Percentiles rank a stretch among this genome's conserved stretches.
These are phyloP conservation scores for Fomitiporia mediterranea DNA, from an alignment of 1,284 basidiomycete species.

Conservation along the genomic window DNA sequence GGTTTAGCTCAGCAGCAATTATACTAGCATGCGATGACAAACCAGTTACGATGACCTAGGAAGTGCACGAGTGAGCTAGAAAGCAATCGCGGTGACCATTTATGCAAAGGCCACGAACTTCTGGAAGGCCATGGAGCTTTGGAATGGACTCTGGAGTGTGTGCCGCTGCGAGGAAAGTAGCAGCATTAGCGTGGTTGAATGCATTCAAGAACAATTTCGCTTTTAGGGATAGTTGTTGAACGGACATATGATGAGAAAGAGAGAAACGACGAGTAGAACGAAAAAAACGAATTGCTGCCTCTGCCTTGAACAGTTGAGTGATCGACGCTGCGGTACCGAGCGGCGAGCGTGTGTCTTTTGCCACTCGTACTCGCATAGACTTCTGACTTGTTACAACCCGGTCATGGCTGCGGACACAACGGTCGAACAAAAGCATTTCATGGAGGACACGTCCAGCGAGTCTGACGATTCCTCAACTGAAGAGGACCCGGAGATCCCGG, in stretches of 20 bases:
- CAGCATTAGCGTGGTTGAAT: slow-evolving; percentile 29
- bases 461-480: slow-evolving; percentile 77
- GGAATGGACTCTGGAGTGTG: slow-evolving; percentile 38
- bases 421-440: slow-evolving; percentile 10
- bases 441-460: slow-evolving; percentile 68
- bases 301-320: not conserved
- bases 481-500: slow-evolving; percentile 72
- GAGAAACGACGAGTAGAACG: not conserved
- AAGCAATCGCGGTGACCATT: not conserved
- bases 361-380: not conserved
- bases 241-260: not conserved
- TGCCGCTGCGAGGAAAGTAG: slow-evolving; percentile 44
- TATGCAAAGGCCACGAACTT: slow-evolving; percentile 33
- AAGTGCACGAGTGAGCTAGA: not conserved
- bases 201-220: slow-evolving; percentile 5
- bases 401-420: not conserved
- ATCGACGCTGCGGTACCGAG: not conserved
- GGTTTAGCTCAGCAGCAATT: not conserved
- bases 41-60: slow-evolving; percentile 52
- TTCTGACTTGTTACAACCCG: not conserved
- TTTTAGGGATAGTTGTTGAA: not conserved
- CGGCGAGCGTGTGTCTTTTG: no score
- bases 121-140: slow-evolving; percentile 42
- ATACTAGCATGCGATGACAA: slow-evolving; percentile 10
- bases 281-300: not conserved